Percentiles rank a stretch among this genome's conserved stretches.
Conservation (phyloP, 225 moss, liverwort and hornwort species). For the Rhytidiadelphus loreus region DNA sequence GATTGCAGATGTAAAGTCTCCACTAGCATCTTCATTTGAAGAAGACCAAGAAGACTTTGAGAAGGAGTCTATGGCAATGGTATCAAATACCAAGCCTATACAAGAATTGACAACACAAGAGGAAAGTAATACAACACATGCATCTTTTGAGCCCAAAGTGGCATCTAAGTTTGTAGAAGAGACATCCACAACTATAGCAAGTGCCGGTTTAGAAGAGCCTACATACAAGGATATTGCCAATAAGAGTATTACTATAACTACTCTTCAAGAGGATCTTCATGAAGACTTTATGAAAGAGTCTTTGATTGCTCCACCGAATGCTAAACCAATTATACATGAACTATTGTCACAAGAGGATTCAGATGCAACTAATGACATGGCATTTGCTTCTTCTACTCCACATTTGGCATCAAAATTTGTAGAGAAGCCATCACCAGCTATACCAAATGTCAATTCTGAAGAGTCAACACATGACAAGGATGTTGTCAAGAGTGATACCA, state of each 20-base stretch:
- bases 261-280: neutral
- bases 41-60: neutral
- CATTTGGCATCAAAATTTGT: neutral
- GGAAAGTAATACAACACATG: neutral
- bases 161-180: neutral
- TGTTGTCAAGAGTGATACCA: neutral
- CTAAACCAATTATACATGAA: neutral
- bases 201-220: neutral
- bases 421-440: neutral
- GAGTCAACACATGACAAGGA: neutral
- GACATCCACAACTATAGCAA: neutral
- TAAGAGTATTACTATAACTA: neutral
- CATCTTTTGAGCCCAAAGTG: neutral
- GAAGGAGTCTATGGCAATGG: neutral
- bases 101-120: too few species aligned
- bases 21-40: neutral
- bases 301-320: too few species aligned
- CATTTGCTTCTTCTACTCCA: neutral
- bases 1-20: neutral
- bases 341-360: neutral
- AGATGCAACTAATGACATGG: neutral
- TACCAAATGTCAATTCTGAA: neutral
- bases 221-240: neutral
- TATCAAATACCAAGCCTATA: neutral
- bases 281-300: neutral